Evolutionary conservation across 163 green algal genomes (phyloP).

Genomic region (Scenedesmus sp.): DNA sequence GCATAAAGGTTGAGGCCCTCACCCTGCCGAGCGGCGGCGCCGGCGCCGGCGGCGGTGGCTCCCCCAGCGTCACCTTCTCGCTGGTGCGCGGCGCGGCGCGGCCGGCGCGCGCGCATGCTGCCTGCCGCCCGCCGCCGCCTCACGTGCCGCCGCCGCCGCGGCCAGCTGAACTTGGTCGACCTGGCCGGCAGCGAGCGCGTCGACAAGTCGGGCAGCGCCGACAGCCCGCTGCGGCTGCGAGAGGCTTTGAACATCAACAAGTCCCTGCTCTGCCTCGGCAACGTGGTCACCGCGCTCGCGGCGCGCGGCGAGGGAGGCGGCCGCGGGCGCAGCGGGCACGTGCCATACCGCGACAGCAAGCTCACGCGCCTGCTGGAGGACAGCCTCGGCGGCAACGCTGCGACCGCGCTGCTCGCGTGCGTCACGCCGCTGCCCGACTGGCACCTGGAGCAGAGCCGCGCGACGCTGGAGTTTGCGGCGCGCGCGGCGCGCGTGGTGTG

Average conservation of each 20-base stretch:
- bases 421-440: conserved; percentile 62
- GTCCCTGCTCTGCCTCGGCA: conserved; percentile 84
- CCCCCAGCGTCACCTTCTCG: conserved; percentile 20
- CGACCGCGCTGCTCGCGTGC: conserved; percentile 82
- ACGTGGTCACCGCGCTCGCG: conserved; percentile 88
- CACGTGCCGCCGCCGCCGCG: conserved; percentile 75
- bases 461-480: conserved; percentile 85
- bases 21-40: conserved; percentile 46
- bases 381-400: conserved; percentile 73
- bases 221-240: conserved; percentile 52
- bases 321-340: conserved; percentile 37
- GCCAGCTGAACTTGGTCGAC: conserved; percentile 89
- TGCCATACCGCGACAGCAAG: conserved; percentile 74
- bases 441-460: conserved; percentile 79
- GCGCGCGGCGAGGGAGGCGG: conserved; percentile 58
- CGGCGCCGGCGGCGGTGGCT: conserved; percentile 41
- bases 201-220: conserved; percentile 77
- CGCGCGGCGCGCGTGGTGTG: conserved; percentile 82
- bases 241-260: conserved; percentile 91
- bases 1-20: conserved; percentile 82
- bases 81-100: background rate
- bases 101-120: background rate
- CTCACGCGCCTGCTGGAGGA: conserved; percentile 87
- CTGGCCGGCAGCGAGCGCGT: conserved; percentile 84
- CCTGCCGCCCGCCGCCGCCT: conserved; percentile 5